Conservation (phyloP, 257 asterid species). For the Hygrophila difformis region DNA sequence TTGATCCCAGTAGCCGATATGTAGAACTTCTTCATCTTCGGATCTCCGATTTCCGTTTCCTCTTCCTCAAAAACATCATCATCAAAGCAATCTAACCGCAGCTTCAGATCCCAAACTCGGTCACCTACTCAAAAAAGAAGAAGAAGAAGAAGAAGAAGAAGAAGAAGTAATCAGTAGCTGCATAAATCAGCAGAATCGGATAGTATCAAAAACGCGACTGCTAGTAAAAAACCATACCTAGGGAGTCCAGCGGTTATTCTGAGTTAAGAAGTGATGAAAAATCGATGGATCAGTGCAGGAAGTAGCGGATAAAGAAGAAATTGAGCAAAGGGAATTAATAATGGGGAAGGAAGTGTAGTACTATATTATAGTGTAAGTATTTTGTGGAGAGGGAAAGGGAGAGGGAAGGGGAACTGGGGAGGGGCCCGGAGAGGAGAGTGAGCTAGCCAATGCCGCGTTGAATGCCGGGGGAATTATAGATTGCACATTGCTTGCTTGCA, state of each 20-base stretch:
- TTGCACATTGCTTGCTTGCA: no score
- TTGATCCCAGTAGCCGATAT: slow-evolving; percentile 38
- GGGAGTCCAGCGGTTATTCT: slow-evolving; percentile 1
- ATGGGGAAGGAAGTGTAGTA: not conserved
- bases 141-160: no score
- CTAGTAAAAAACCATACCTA: slow-evolving; percentile 12
- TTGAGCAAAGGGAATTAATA: no score
- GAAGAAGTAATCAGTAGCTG: not conserved
- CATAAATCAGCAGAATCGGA: not conserved
- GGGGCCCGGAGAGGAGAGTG: slow-evolving; percentile 22
- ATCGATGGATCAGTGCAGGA: slow-evolving; percentile 9
- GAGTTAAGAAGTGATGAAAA: slow-evolving; percentile 2
- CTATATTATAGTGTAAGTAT: not conserved
- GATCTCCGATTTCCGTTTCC: slow-evolving; percentile 26
- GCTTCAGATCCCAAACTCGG: slow-evolving; percentile 21
- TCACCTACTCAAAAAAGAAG: not conserved
- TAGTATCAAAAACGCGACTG: slow-evolving; percentile 3
- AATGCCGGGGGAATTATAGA: slow-evolving; percentile 27
- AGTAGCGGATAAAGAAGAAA: not conserved
- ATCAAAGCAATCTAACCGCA: slow-evolving; percentile 14
- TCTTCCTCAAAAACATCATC: slow-evolving; percentile 20
- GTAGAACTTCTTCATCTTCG: slow-evolving; percentile 40
- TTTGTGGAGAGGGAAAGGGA: slow-evolving; percentile 1
- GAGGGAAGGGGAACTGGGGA: not conserved
- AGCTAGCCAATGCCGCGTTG: slow-evolving; percentile 52